Conservation (phyloP, 352 stramenopile genomes). For the Globisporangium cylindrosporum region DNA sequence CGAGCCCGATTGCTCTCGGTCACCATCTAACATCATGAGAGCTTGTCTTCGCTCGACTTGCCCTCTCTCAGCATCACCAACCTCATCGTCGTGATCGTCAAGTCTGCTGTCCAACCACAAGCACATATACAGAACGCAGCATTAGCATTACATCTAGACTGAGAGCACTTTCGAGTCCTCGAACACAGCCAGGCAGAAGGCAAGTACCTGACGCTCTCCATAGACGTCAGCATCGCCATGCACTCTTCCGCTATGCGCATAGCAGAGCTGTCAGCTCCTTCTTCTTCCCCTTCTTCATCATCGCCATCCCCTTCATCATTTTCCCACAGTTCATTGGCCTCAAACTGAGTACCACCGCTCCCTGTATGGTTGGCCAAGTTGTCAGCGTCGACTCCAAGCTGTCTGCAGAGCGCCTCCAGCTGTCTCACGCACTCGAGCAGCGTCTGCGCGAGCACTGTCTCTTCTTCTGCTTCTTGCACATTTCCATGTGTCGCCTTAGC, state of each 20-base stretch:
- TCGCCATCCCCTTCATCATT: neutral
- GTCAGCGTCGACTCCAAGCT: conserved; percentile 22
- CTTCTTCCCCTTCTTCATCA: neutral
- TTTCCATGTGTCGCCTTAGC: neutral
- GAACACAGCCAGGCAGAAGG: neutral
- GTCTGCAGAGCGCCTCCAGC: conserved; percentile 21
- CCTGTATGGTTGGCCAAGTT: neutral
- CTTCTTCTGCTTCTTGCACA: neutral
- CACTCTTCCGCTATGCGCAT: conserved; percentile 11
- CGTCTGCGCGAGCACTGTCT: neutral
- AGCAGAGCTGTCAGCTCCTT: neutral
- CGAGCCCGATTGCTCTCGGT: no score
- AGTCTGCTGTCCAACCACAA: neutral
- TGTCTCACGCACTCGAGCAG: conserved; percentile 20
- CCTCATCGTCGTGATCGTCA: neutral
- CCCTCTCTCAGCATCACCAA: neutral
- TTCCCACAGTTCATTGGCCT: neutral
- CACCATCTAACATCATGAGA: neutral
- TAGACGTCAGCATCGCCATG: conserved; percentile 20
- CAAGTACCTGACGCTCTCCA: conserved; percentile 17
- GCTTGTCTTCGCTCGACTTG: neutral
- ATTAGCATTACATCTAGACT: neutral
- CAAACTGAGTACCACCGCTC: neutral
- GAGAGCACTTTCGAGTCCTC: neutral
- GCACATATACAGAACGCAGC: neutral